A percentile compares a stretch with the other conserved stretches of the same genome.
Conservation (phyloP, 805 yeast species). For the Wickerhamomyces sydowiorum region DNA sequence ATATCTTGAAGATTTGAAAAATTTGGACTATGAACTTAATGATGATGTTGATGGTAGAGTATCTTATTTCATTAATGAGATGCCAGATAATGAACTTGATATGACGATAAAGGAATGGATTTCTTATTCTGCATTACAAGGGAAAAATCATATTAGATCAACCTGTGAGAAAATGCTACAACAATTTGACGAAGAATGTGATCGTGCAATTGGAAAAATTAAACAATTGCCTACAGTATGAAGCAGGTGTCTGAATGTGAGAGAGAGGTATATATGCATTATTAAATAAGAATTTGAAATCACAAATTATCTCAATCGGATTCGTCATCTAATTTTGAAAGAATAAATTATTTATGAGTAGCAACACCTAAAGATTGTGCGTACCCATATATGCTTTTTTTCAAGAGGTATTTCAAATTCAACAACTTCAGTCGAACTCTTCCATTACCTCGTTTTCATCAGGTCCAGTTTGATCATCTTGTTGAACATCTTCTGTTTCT, state of each 20-base stretch:
- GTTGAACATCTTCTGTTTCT: background rate
- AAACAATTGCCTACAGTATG: conserved; percentile 9
- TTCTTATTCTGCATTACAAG: conserved; percentile 45
- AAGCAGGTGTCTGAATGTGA: background rate
- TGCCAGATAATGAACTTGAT: conserved; percentile 64
- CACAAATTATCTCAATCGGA: background rate
- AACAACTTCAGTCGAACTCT: conserved; percentile 1
- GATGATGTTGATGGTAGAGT: conserved; percentile 65
- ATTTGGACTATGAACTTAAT: conserved; percentile 31
- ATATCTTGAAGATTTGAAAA: conserved; percentile 13
- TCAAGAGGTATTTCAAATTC: no score
- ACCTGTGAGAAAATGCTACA: conserved; percentile 42
- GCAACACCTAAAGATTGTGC: background rate
- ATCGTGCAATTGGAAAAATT: conserved; percentile 41
- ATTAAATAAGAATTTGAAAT: no score
- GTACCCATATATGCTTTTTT: no score
- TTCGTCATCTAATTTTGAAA: background rate
- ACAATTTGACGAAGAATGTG: conserved; percentile 42
- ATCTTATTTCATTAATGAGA: conserved; percentile 55
- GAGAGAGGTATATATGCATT: no score
- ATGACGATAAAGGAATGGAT: conserved; percentile 76
- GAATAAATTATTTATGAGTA: no score
- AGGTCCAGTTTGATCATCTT: background rate
- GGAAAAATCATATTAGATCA: conserved; percentile 40
- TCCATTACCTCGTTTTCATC: conserved; percentile 4